Evolutionary conservation across 169 alveolate genomes (phyloP).

Genomic region (Hammondia hammondi): DNA sequence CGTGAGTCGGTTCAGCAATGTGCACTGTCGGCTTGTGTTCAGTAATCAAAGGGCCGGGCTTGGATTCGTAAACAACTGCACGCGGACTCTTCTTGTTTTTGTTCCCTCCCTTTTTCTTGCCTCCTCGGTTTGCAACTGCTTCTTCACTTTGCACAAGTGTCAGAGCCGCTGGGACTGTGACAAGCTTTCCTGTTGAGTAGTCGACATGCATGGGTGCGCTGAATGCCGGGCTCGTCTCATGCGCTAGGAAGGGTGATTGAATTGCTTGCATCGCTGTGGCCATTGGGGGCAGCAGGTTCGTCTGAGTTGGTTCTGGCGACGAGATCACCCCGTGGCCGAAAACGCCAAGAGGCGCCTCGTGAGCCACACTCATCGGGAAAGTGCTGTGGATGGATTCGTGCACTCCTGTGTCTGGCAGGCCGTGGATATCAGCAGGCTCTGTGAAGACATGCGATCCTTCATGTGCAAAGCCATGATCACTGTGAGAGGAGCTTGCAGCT

Average conservation of each 20-base stretch:
- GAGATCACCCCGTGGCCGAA: background rate
- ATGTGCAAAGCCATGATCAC: background rate
- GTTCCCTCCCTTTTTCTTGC: conserved; percentile 7
- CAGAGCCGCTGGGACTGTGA: background rate
- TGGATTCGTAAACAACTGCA: background rate
- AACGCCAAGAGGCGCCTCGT: background rate
- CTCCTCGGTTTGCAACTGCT: background rate
- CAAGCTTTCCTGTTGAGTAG: too few species aligned
- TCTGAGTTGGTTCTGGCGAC: background rate
- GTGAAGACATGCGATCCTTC: background rate
- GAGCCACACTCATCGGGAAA: background rate
- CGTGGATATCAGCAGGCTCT: background rate
- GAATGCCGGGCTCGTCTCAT: background rate
- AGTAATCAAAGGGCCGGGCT: background rate
- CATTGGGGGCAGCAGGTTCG: background rate
- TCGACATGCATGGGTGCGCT: too few species aligned
- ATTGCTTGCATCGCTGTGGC: conserved; percentile 19
- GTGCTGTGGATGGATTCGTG: background rate
- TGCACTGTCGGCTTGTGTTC: background rate
- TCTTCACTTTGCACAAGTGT: background rate
- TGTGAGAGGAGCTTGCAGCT: background rate
- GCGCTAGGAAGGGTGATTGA: background rate
- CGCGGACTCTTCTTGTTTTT: background rate
- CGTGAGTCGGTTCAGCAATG: background rate
- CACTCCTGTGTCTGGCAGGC: background rate